Base-by-base conservation (phyloP, 1,139 yeast genomes). In the Hansenula lynferdii region DNA sequence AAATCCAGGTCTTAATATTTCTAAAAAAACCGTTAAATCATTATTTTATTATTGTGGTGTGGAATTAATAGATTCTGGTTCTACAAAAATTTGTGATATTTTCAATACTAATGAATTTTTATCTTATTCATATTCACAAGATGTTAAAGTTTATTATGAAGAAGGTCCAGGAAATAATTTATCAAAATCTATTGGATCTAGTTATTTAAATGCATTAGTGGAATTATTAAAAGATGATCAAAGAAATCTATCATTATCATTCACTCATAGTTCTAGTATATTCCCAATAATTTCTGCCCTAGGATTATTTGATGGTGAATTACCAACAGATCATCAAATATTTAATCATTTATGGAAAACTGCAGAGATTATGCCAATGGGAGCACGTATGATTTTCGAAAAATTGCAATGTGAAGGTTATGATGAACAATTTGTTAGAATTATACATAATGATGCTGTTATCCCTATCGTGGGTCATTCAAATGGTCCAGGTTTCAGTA, bases 401-500 rank as follows among this genome's bases (percentile, higher is more conserved):
- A 72, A 75, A 49, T 67, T 70, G 46, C 54, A 59, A 36, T 71
- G 77, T 50, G 53, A 54, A 14, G 62, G 57, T 36, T 56, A 47
- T 27, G 44, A 42, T 43, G 49, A 57, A 9, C 49, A 67, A 15
- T 79, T 61, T 52, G 76, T 78, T 8, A 67, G 86, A 50, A 66
- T 68, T 40, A 61, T 77, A 28, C 60, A 78, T 33, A 79, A 79
- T 53, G 84, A 76, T 49, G 80, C 82, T 2, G 83, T 80, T 7
- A 63, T 73, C 34, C 84, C 85, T 2, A 55, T 76, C 31, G 67
- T 70, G 10, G 57, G 56, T 21, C 79, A 85, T 57, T 61, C 63
- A 36, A 47, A 53, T 32, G 86, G 86, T 2, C 85, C 85, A 11
- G 85, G 84, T 0, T 78, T 73, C 54, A 69, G 80, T 8, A 77